Evolutionary conservation across 768 basidiomycete species (phyloP), one percentile per base, ranked within the genome.

Genomic region (Fomitopsis serialis): DNA sequence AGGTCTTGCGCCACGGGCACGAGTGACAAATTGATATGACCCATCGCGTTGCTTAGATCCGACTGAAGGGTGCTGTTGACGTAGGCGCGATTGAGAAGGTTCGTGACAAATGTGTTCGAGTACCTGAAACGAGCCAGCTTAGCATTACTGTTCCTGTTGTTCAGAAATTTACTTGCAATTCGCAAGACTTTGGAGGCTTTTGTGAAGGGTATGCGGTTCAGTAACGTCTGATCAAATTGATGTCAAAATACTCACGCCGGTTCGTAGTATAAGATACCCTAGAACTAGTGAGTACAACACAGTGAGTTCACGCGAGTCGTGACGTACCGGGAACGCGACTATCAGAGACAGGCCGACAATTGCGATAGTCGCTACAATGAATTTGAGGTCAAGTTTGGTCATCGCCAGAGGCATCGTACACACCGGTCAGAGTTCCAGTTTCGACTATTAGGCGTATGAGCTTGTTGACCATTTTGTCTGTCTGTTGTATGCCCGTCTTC

Each of bases 341-440:
- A 13, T 15, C 15, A 48, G 32, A 5, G 22, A 24, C 15, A 48
- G 29, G 32, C 13, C 32, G n/a, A 48, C n/a, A 17, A 48, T 35
- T 11, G 47, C 47, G 34, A 48, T 12, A 21, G 47, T 21, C 25
- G 47, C 47, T 46, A 5, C 6, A 23, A 48, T 10, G 32, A 29
- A 42, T n/a, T n/a, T 12, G 36, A 32, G 47, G 7, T 32, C 12
- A n/a, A 19, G 21, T 46, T 4, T 40, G 25, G 10, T n/a, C n/a
- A n/a, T n/a, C n/a, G n/a, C n/a, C n/a, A n/a, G 17, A 35, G 9
- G 42, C 13, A n/a, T 10, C 19, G 9, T 8, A 17, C 50, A 22
- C 21, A 52, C 54, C 49, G 10, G 54, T 55, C 45, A 55, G n/a
- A 4, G 50, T 46, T n/a, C 54, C 54, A 8, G 54, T 55, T n/a